phyloP scores from a whole-genome alignment of 805 yeast species.

The Saccharomycopsis capsularis region DNA sequence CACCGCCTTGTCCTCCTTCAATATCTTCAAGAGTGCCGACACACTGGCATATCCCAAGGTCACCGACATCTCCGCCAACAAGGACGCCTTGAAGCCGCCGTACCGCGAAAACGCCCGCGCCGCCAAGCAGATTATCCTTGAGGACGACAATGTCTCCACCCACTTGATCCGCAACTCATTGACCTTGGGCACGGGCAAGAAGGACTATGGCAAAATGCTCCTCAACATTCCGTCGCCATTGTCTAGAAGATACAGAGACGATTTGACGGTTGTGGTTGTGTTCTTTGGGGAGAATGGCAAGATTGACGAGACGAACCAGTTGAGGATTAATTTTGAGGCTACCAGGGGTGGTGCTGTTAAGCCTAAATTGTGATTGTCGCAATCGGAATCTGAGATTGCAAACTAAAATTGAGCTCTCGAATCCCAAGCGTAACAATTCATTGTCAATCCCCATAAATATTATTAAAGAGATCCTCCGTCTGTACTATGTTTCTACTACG shows the following conservation, averaged over 20 bases:
- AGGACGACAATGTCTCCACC: constrained; percentile 86
- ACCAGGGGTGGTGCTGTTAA: constrained; percentile 52
- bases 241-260: constrained; percentile 90
- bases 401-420: no score
- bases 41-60: constrained; percentile 65
- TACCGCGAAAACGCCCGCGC: constrained; percentile 46
- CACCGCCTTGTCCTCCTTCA: background rate
- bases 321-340: constrained; percentile 50
- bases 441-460: no score
- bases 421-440: no score
- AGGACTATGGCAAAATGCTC: constrained; percentile 81
- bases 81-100: constrained; percentile 62
- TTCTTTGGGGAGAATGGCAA: constrained; percentile 65
- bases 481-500: background rate
- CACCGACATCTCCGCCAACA: constrained; percentile 51
- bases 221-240: constrained; percentile 88
- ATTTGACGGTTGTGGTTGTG: constrained; percentile 90
- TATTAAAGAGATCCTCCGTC: no score
- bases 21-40: constrained; percentile 1
- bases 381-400: no score
- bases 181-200: constrained; percentile 75
- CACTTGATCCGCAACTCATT: constrained; percentile 91
- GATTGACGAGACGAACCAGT: constrained; percentile 36
- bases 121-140: constrained; percentile 40
- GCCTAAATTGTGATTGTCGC: constrained; percentile 38